Evolutionary conservation across 352 stramenopile species (phyloP).

Genomic region (Blastocystis sp.): DNA sequence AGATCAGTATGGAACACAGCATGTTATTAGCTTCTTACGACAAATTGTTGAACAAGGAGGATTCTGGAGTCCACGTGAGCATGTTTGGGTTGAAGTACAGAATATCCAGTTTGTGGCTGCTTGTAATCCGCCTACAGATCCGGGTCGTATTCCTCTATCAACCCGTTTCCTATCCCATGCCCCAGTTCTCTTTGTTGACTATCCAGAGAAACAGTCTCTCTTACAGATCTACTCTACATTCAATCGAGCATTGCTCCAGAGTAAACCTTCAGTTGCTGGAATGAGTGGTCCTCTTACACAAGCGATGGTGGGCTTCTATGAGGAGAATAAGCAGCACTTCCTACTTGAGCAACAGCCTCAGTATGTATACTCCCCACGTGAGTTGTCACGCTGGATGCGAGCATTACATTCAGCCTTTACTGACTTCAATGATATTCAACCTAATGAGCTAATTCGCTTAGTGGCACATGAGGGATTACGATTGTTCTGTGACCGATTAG

Average conservation of each 20-base stretch:
- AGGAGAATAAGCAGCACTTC: constrained; percentile 91
- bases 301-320: constrained; percentile 99
- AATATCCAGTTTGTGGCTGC: constrained; percentile 92
- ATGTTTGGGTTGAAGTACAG: constrained; percentile 82
- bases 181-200: constrained; percentile 97
- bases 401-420: constrained; percentile 95
- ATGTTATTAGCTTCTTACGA: constrained; percentile 97
- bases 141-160: constrained; percentile 91
- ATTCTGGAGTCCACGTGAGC: constrained; percentile 83
- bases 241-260: constrained; percentile 93
- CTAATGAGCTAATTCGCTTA: constrained; percentile 92
- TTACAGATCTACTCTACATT: constrained; percentile 99
- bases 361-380: constrained; percentile 99
- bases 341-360: constrained; percentile 82
- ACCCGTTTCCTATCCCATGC: constrained; percentile 94
- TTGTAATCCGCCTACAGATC: constrained; percentile 98
- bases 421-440: constrained; percentile 80
- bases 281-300: constrained; percentile 86
- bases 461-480: constrained; percentile 96
- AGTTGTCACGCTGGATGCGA: constrained; percentile 97
- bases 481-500: constrained; percentile 97
- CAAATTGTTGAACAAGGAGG: constrained; percentile 94
- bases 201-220: constrained; percentile 88
- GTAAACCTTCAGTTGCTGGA: constrained; percentile 92
- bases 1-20: constrained; percentile 96